A percentile compares a stretch with the other conserved stretches of the same genome.
These are phyloP conservation scores for Sporothrix pseudoabietina DNA, from an alignment of 2,329 filamentous ascomycete species.

Conservation along the genomic window DNA sequence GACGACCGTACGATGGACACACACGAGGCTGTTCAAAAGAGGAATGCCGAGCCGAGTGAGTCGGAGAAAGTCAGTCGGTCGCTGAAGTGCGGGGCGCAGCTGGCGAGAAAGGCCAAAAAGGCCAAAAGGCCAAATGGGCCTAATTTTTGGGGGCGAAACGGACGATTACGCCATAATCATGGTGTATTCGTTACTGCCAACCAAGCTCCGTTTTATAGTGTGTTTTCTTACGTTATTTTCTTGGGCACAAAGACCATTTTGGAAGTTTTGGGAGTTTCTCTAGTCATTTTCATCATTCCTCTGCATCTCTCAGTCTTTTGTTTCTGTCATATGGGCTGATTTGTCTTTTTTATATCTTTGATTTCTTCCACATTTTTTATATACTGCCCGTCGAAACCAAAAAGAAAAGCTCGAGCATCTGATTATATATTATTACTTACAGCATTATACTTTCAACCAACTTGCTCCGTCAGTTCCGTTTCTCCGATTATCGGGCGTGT, in stretches of 20 bases:
- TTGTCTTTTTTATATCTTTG: constrained; percentile 16
- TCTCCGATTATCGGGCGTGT: neutral
- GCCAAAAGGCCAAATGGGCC: neutral
- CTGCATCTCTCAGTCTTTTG: constrained; percentile 6
- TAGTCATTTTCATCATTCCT: neutral
- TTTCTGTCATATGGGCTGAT: neutral
- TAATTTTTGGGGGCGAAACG: constrained; percentile 12
- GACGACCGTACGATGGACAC: neutral
- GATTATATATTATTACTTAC: constrained; percentile 7
- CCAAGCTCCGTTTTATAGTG: constrained; percentile 9
- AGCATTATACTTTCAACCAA: neutral
- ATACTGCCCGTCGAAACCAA: neutral
- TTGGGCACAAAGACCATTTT: constrained; percentile 5
- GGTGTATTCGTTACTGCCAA: constrained; percentile 4
- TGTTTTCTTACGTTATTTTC: neutral
- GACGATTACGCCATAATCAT: constrained; percentile 25
- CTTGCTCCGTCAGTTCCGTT: neutral
- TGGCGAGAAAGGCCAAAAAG: neutral
- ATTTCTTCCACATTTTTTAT: neutral
- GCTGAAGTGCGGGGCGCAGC: constrained; percentile 6
- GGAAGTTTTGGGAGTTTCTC: constrained; percentile 17
- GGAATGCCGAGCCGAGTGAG: constrained; percentile 23
- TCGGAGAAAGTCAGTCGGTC: neutral
- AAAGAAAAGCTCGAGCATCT: neutral
- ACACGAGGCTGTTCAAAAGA: constrained; percentile 3